Evolutionary conservation across 1,139 yeast species (phyloP), one percentile per base, ranked within the genome.

Genomic region (Meyerozyma sp.): DNA sequence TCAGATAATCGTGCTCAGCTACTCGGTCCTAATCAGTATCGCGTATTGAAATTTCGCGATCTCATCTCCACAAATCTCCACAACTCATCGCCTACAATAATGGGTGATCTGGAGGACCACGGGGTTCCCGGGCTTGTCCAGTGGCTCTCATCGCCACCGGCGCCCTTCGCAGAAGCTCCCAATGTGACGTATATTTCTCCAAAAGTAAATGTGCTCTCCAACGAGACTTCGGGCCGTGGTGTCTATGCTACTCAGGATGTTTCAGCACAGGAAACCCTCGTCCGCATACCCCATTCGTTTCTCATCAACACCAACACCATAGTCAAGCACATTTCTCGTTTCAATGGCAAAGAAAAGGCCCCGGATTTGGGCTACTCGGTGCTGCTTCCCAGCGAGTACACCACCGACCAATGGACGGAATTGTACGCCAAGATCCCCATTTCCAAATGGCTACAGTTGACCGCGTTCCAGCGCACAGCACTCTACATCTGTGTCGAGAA

Each of bases 251-350:
- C 45, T 0, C 59, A 58, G 0, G 40, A 44, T 5, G 57, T 86
- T 28, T 51, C 51, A 13, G 52, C 56, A 8, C 65, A 73, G 40
- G 79, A 78, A 44, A 59, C 63, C 18, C 56, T 86, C 28, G 65
- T 84, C 20, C 68, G 74, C 40, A 75, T 87, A 16, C 84, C 89
- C 1, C 80, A 76, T 38, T 62, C 75, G 0, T 78, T 70, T 52
- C 73, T 88, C 45, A 56, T 88, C 41, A 88, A 87, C 57, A 73
- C 73, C 51, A 68, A 77, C 39, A 77, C 91, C 0, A 77, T 82
- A 21, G 66, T 68, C 25, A 60, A 62, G 13, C 75, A 71, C 49
- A 62, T 72, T 20, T 46, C 65, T 10, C 57, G 49, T 26, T 55
- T 57, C 50, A 62, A 60, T 43, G 44, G 52, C 8, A 27, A 41